These are phyloP conservation scores for Luvunga scandens DNA, from an alignment of 345 rosid species.

Conservation along the genomic window DNA sequence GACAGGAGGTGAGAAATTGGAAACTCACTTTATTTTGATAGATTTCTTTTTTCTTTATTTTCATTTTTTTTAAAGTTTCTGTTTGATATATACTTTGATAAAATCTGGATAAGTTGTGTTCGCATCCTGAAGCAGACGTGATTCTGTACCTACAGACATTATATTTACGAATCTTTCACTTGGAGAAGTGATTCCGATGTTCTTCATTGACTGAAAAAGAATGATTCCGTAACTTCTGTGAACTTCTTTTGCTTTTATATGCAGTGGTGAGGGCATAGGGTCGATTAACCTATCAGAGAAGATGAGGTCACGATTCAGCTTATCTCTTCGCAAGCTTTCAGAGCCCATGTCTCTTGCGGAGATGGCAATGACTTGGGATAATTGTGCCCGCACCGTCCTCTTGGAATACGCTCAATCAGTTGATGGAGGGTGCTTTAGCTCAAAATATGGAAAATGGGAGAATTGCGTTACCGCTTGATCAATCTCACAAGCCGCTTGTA, in stretches of 20 bases:
- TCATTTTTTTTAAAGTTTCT: background rate
- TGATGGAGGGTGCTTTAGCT: conserved; percentile 19
- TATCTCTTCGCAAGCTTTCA: conserved; percentile 4
- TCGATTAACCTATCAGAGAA: conserved; percentile 1
- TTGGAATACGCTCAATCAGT: conserved; percentile 1
- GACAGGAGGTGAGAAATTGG: conserved; percentile 29
- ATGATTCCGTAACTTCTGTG: background rate
- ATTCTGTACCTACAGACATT: background rate
- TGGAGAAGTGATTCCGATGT: background rate
- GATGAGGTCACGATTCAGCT: background rate
- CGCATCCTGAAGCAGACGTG: background rate
- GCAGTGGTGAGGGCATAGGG: background rate
- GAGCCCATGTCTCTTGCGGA: conserved; percentile 13
- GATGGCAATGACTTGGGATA: conserved; percentile 16
- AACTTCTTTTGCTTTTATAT: background rate
- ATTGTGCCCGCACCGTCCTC: conserved; percentile 1
- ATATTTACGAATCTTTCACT: background rate
- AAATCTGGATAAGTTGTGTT: background rate
- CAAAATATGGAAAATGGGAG: conserved; percentile 21
- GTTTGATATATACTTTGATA: background rate
- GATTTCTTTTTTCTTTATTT: background rate
- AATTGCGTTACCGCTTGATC: conserved; percentile 2
- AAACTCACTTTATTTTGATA: background rate
- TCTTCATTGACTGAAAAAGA: background rate
- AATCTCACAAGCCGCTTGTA: background rate